Evolutionary conservation across 345 rosid genomes (phyloP), one percentile per base, ranked within the genome.

Genomic region (Populus alba): DNA sequence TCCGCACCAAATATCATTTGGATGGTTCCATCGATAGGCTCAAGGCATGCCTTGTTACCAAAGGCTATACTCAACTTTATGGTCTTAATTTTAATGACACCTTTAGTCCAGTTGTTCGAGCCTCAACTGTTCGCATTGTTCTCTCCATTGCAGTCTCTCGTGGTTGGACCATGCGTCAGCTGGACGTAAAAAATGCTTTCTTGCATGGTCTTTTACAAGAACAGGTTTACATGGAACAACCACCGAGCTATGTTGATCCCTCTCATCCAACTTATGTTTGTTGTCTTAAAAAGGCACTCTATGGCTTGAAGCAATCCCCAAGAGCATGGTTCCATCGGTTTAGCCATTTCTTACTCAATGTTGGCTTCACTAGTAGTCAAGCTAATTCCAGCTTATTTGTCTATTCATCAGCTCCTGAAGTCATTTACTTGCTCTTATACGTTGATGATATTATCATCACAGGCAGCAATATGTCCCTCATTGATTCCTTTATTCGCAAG

Each of bases 61-160:
- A 73, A 4, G 72, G 69, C 1, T 73, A 29, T 59, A 39, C 78
- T 7, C 79, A 80, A 38, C 9, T 31, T 0, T 23, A 20, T 31
- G 63, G 65, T 9, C 8, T 81, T 25, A 80, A 80, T 29, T 80
- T 43, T n/a, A 35, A 59, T 29, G 72, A 75, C 16, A 74, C 78
- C 0, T 80, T 74, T 20, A 61, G 73, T 31, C 77, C 39, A 29
- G 62, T 81, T 15, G 8, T 76, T 31, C 66, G 72, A 38, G 63
- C 80, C 8, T 37, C 77, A 49, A 80, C 25, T 5, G 2, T 76
- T 33, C 53, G 31, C 9, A 16, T 72, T 35, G 68, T 71, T 1
- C 57, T 72, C n/a, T 45, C 66, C 15, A 8, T 71, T n/a, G 59
- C 7, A 0, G 66, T 47, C 0, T 41, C 11, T 39, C 2, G 2